Evolutionary conservation across 2,329 filamentous ascomycete species (phyloP).

Genomic region (Didymella pomorum): DNA sequence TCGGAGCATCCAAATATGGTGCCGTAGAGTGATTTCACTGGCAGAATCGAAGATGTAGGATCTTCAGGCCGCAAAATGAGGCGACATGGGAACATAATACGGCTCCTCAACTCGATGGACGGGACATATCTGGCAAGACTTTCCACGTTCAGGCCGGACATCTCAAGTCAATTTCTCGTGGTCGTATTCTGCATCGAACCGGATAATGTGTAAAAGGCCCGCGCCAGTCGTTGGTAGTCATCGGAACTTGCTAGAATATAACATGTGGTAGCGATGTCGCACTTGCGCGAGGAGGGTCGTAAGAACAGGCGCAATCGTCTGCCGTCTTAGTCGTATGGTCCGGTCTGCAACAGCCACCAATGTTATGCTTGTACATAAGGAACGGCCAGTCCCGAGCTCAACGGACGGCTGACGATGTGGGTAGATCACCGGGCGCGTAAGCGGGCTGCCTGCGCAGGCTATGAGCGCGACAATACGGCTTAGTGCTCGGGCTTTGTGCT

Average conservation of each 20-base stretch:
- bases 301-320: constrained; percentile 39
- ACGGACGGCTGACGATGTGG: constrained; percentile 38
- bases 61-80: constrained; percentile 29
- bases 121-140: background rate
- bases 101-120: background rate
- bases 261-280: constrained; percentile 34
- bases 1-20: constrained; percentile 7
- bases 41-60: background rate
- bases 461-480: constrained; percentile 38
- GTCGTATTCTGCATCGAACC: background rate
- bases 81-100: constrained; percentile 12
- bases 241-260: background rate
- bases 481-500: constrained; percentile 23
- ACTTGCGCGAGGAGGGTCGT: constrained; percentile 27
- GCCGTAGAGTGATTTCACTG: background rate
- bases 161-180: background rate
- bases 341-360: constrained; percentile 31
- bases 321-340: constrained; percentile 30
- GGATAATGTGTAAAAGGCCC: background rate
- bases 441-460: constrained; percentile 37
- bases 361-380: constrained; percentile 35
- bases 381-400: constrained; percentile 49
- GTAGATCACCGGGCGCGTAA: constrained; percentile 52
- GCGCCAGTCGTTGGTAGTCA: background rate
- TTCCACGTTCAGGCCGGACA: background rate